Evolutionary conservation across 495 filamentous ascomycete genomes (phyloP).

Genomic region (Neurospora africana): DNA sequence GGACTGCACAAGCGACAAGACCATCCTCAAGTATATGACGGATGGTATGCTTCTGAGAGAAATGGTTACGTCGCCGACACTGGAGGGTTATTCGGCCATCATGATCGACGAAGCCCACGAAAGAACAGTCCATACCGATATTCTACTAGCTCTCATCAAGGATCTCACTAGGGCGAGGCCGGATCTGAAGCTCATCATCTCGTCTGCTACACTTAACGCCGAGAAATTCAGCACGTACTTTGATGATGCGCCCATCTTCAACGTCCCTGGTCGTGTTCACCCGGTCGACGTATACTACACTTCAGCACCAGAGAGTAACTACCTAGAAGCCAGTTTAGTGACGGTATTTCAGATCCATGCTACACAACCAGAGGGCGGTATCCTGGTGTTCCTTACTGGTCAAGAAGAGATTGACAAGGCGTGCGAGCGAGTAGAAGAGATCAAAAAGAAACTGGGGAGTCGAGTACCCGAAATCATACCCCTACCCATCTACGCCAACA

Average conservation of each 20-base stretch:
- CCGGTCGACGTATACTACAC: conserved; percentile 92
- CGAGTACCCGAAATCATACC: conserved; percentile 80
- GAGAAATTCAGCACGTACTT: conserved; percentile 90
- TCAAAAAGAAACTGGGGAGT: conserved; percentile 66
- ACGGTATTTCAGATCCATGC: conserved; percentile 97
- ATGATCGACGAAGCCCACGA: conserved; percentile 99
- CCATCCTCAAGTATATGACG: conserved; percentile 93
- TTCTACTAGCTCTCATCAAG: conserved; percentile 82
- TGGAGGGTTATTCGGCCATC: conserved; percentile 74
- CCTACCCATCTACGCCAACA: conserved; percentile 80
- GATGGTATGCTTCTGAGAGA: conserved; percentile 94
- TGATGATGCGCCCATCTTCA: conserved; percentile 91
- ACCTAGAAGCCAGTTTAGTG: conserved; percentile 80
- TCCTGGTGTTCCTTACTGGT: conserved; percentile 81
- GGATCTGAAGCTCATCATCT: conserved; percentile 86
- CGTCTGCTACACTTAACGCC: conserved; percentile 90
- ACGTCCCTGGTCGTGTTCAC: conserved; percentile 83
- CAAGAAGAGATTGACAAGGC: conserved; percentile 87
- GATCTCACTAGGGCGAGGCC: conserved; percentile 79
- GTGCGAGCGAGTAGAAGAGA: conserved; percentile 70
- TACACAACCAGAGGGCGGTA: conserved; percentile 75
- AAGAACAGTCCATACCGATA: conserved; percentile 81
- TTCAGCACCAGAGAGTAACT: conserved; percentile 86
- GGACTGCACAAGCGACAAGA: conserved; percentile 87
- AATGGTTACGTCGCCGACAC: conserved; percentile 79